Base-by-base conservation (phyloP, 495 filamentous ascomycete species). In the Parathielavia hyrcaniae region DNA sequence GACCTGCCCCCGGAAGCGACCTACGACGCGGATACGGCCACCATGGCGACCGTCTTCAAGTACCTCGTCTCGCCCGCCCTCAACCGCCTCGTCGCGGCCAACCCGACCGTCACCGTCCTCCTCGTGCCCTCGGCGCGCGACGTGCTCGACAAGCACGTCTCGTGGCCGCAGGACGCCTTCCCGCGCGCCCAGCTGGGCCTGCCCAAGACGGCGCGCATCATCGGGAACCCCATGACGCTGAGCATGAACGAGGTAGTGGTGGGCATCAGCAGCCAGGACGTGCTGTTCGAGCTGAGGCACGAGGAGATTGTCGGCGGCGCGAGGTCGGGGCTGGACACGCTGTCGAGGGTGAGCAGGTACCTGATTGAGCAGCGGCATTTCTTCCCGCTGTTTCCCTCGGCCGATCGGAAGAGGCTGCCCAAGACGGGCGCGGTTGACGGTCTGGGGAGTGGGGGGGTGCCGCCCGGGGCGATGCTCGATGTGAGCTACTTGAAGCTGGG, bases 121-220 rank as follows among this genome's bases (percentile, higher is more conserved):
- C 74, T 97, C 3, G 75, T 96, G 2, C 93, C 93, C 11, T 91
- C 86, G 7, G 80, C 92, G 8, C 88, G 91, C n/a, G 93, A 98
- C 63, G 82, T 86, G 0, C 72, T 92, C 59, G 86, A 79, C 73
- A 86, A 84, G 49, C 91, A 96, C 70, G 85, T 90, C 26, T 85
- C 87, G 26, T 98, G 88, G 85, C 93, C 93, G 2, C 93, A 98
- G 67, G 92, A 96, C 60, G 78, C 80, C 23, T 80, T 96, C 16
- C 75, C 79, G 1, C 82, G 81, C 61, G 85, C 84, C 64, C 82
- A 86, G 4, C 79, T 96, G 12, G 75, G 75, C 48, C 75, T 95
- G 5, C 85, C 85, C n/a, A 88, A 90, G 71, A 76, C 85, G 50
- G 85, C 79, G 40, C 83, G 77, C 50, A 79, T 89, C 63, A 83